Base-by-base conservation (phyloP, 106 monocot genomes). In the Platanthera guangdongensis region DNA sequence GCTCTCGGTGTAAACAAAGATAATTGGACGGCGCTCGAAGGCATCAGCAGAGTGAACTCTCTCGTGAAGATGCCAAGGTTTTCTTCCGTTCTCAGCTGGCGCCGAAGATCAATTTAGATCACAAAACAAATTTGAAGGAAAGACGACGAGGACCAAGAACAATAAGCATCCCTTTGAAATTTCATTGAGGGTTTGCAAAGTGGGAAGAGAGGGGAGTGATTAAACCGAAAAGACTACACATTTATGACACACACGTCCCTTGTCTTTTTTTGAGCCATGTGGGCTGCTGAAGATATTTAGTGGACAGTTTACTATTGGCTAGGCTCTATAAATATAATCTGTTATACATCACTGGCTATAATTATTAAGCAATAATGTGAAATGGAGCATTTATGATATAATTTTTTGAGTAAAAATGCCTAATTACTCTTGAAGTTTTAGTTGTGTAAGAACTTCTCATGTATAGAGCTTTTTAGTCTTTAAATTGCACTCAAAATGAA, bases 1-100 rank as follows among this genome's bases (percentile, higher is more conserved):
- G 75, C 71, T 50, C 11, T 60, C 28, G 79, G 14, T 1, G 52
- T 15, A 0, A 55, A 59, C 2, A 75, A 78, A 49, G 80, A 76
- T 11, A 80, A 82, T 8, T 91, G 88, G 86, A 88, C 71, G 11
- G 91, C 91, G 5, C 86, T 91, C 4, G 80, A 88, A 47, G 91
- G 88, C 7, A 51, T 88, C 19, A 83, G 76, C 70, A 83, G 91
- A 60, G 83, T 72, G 69, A 91, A 91, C 62, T 86, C 91, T 18
- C 15, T 91, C 71, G 16, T 84, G 67, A 88, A 68, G 73, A 32
- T 88, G 3, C 91, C 88, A 1, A 75, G 84, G 50, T 51, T 82
- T 50, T 73, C 73, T 10, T 71, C 65, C 8, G 75, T 68, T n/a
- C 53, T 88, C 73, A 86, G 90, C 68, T 82, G 85, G 85, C 76